Base-by-base conservation (phyloP, 768 basidiomycete species). In the Amyloporia xantha region DNA sequence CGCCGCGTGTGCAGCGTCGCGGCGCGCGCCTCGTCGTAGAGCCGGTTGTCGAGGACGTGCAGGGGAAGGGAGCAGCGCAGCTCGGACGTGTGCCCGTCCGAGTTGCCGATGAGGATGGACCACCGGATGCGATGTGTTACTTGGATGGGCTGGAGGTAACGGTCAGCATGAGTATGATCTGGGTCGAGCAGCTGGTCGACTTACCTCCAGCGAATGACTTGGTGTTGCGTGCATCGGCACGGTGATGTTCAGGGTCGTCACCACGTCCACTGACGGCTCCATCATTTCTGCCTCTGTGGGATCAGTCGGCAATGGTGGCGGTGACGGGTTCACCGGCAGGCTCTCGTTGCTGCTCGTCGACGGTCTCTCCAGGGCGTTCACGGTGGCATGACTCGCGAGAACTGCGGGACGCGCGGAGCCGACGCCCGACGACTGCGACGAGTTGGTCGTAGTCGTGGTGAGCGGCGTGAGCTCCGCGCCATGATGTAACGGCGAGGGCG, bases 11-110 rank as follows among this genome's bases (percentile, higher is more conserved):
- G 72, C n/a, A 82, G 72, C 3, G 91, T 86, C 21, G 81, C 75
- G 1, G 76, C 71, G 28, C 83, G 74, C 1, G 91, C 86, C 62
- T 96, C 93, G 12, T 82, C 74, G 13, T 88, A 72, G 1, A 95
- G 69, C 11, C 78, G 72, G 50, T 76, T 62, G 55, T 93, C 84
- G 20, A 97, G 82, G 41, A 98, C 75, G 60, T 89, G 81, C 27
- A 98, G 67, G 0, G 95, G 95, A 4, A 97, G 74, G 1, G 92
- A 92, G 65, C 95, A 97, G 13, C 93, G 82, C n/a, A 98, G 74
- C 65, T 97, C 92, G 7, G 91, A 94, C 2, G 82, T 84, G 62
- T 97, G 95, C 0, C 93, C 93, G 61, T 97, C 95, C 5, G 75
- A 73, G 62, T 97, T 98, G 54, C 74, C 74, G 60, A 94, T 85